Percentiles rank a stretch among this genome's conserved stretches.
Conservation (phyloP, 2,329 filamentous ascomycete genomes). For the Colletotrichum lini region DNA sequence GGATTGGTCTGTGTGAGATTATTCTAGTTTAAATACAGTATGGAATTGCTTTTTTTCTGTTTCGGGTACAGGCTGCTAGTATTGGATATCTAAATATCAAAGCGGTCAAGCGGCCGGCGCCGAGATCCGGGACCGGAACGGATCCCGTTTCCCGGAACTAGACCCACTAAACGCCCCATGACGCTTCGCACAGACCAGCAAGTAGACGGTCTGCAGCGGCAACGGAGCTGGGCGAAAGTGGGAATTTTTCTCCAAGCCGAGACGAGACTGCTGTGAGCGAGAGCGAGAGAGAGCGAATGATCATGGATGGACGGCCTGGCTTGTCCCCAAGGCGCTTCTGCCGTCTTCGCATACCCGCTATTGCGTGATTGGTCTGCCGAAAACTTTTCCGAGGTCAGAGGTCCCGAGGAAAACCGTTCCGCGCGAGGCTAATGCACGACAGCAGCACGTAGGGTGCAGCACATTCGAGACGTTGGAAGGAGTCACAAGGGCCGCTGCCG, state of each 20-base stretch:
- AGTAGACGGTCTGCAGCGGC: neutral
- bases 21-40: neutral
- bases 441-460: neutral
- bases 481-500: constrained; percentile 22
- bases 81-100: neutral
- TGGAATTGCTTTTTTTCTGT: neutral
- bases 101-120: neutral
- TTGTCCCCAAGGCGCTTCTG: neutral
- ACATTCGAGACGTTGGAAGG: neutral
- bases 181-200: neutral
- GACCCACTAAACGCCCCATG: neutral
- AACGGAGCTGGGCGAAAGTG: constrained; percentile 7
- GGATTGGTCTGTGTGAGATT: no score
- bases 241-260: neutral
- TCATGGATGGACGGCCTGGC: neutral
- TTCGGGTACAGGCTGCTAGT: neutral
- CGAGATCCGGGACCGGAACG: constrained; percentile 8
- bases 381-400: constrained; percentile 5
- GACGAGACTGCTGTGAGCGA: neutral
- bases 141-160: neutral
- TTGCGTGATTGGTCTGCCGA: constrained; percentile 30
- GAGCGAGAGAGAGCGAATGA: neutral
- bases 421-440: neutral
- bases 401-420: neutral
- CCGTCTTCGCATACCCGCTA: constrained; percentile 36